Evolutionary conservation across 2,329 filamentous ascomycete species (phyloP).

Genomic region (Colletotrichum filicis): DNA sequence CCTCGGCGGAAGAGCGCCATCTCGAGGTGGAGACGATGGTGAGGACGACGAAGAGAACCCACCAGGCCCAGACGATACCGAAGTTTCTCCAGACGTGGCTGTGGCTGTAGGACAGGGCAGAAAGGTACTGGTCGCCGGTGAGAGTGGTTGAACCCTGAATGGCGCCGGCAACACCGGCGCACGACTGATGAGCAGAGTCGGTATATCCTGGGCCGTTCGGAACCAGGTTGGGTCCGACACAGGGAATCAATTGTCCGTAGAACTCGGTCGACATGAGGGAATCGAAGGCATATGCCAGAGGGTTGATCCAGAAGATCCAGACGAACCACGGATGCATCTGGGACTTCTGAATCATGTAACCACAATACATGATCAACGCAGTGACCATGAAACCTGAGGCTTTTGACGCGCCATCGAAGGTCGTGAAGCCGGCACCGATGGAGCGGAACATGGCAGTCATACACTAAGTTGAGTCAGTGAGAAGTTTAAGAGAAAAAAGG

Average conservation of each 20-base stretch:
- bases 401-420: conserved; percentile 70
- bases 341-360: conserved; percentile 70
- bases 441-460: conserved; percentile 70
- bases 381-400: conserved; percentile 61
- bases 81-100: conserved; percentile 69
- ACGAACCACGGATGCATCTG: conserved; percentile 72
- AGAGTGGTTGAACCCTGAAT: conserved; percentile 58
- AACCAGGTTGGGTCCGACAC: conserved; percentile 60
- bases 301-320: conserved; percentile 74
- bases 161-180: conserved; percentile 69
- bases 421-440: conserved; percentile 65
- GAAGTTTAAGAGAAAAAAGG: not conserved
- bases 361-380: conserved; percentile 69
- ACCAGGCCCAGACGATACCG: conserved; percentile 72
- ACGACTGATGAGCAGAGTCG: conserved; percentile 57
- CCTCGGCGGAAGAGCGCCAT: conserved; percentile 66
- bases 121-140: conserved; percentile 68
- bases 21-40: conserved; percentile 67
- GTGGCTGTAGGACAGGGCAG: conserved; percentile 63
- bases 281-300: conserved; percentile 77
- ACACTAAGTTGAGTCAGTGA: conserved; percentile 44
- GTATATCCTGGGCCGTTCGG: conserved; percentile 61
- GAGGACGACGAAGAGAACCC: conserved; percentile 66
- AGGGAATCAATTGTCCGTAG: conserved; percentile 63
- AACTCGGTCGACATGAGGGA: conserved; percentile 79